Percentiles rank a stretch among this genome's conserved stretches.
These are phyloP conservation scores for Fusarium nodosum DNA, from an alignment of 2,329 filamentous ascomycete species.

Conservation along the genomic window DNA sequence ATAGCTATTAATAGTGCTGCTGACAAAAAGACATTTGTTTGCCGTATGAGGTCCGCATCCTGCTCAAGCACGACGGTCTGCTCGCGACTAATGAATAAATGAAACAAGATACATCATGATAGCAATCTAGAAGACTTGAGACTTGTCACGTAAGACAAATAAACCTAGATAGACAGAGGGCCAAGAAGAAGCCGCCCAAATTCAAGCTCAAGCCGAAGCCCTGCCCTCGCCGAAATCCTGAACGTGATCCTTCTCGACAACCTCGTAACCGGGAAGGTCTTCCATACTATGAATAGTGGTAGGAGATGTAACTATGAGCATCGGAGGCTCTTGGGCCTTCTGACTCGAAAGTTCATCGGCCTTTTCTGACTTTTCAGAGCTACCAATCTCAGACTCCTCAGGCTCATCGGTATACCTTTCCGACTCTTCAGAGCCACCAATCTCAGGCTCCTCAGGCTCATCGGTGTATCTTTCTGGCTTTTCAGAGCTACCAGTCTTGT, in stretches of 20 bases:
- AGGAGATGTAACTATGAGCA: not conserved
- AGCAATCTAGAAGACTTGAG: not conserved
- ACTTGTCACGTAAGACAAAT: not conserved
- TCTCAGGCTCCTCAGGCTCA: conserved; percentile 12
- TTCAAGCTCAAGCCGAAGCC: not conserved
- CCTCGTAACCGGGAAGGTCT: conserved; percentile 42
- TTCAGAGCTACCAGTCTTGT: too few relatives aligned
- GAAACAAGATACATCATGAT: not conserved
- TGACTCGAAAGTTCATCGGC: conserved; percentile 13
- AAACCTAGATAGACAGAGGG: not conserved
- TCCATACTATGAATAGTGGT: conserved; percentile 22
- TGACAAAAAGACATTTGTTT: not conserved
- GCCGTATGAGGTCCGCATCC: not conserved
- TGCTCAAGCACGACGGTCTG: not conserved
- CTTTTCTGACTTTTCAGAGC: conserved; percentile 51
- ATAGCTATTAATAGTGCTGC: not conserved
- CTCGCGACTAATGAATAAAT: not conserved
- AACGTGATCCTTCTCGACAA: conserved; percentile 15
- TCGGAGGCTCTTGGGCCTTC: not conserved
- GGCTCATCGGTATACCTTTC: conserved; percentile 32
- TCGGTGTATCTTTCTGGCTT: conserved; percentile 31
- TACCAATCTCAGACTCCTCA: not conserved
- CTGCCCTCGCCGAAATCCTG: not conserved
- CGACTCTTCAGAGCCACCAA: conserved; percentile 50
- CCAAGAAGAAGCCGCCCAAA: not conserved